phyloP scores from a whole-genome alignment of 352 stramenopile genomes.

The Pythium volutum region DNA sequence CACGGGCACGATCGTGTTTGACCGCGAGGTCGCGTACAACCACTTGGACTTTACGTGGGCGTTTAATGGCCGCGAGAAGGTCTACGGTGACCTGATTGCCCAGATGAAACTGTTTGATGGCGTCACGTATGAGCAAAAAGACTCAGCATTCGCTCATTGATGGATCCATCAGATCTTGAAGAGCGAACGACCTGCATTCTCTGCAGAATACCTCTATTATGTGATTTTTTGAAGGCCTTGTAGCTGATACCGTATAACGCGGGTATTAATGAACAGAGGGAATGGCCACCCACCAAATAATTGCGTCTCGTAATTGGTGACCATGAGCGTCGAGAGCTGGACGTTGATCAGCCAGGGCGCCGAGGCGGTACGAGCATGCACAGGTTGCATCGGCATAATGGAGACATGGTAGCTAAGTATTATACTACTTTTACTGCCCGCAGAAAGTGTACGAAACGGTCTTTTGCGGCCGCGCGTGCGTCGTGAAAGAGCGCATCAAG shows the following conservation, averaged over 20 bases:
- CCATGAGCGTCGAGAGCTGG: constrained; percentile 45
- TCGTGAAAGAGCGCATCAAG: constrained; percentile 84
- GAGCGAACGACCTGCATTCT: neutral
- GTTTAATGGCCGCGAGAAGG: constrained; percentile 46
- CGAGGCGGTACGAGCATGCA: constrained; percentile 51
- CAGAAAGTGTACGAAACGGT: constrained; percentile 80
- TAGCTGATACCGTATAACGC: neutral
- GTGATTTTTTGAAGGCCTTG: neutral
- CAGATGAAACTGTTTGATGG: constrained; percentile 58
- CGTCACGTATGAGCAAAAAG: constrained; percentile 31
- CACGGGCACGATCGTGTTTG: constrained; percentile 44
- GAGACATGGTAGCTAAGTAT: neutral
- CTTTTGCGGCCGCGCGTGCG: constrained; percentile 58
- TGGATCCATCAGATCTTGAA: neutral
- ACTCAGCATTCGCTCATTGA: neutral
- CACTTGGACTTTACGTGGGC: constrained; percentile 74
- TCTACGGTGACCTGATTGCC: constrained; percentile 54
- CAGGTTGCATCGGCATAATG: neutral
- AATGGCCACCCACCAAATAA: neutral
- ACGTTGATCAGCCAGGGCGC: constrained; percentile 75
- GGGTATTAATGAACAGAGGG: neutral
- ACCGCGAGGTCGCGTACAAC: constrained; percentile 50
- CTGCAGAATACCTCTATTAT: neutral
- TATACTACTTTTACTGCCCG: neutral
- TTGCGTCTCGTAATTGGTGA: constrained; percentile 1